Conservation (phyloP, 2,329 filamentous ascomycete species). For the Claviceps cyperi region DNA sequence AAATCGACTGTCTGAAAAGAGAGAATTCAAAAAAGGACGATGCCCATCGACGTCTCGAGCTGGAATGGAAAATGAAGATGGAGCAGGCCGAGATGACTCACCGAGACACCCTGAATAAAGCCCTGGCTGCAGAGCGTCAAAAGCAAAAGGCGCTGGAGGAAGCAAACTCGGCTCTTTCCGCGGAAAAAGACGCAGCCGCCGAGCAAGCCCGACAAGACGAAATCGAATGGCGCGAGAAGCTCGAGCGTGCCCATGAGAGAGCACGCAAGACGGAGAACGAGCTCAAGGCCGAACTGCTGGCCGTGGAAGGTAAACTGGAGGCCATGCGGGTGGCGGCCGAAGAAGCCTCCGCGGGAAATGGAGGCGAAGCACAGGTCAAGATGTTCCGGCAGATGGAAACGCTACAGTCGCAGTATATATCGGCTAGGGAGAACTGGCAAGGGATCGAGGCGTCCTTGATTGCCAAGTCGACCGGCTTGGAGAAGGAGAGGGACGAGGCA, state of each 20-base stretch:
- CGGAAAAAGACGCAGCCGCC: conserved; percentile 62
- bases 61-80: conserved; percentile 52
- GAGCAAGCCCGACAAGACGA: conserved; percentile 58
- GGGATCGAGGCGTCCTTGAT: conserved; percentile 81
- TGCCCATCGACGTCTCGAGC: conserved; percentile 52
- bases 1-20: conserved; percentile 29
- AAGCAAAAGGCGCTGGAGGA: conserved; percentile 40
- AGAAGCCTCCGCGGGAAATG: conserved; percentile 71
- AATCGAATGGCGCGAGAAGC: conserved; percentile 57
- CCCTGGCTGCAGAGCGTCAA: conserved; percentile 52
- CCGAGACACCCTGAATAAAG: conserved; percentile 50
- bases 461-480: conserved; percentile 59
- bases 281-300: conserved; percentile 60
- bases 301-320: conserved; percentile 81
- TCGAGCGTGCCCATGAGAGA: conserved; percentile 58
- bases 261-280: conserved; percentile 57
- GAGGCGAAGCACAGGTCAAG: conserved; percentile 76
- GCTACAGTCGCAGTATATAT: conserved; percentile 84
- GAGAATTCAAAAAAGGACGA: conserved; percentile 43
- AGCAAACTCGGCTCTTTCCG: conserved; percentile 47
- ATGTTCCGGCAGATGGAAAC: conserved; percentile 88
- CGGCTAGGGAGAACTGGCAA: conserved; percentile 95
- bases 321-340: conserved; percentile 73
- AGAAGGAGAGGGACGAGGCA: conserved; percentile 84
- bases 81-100: conserved; percentile 51